phyloP scores from a whole-genome alignment of 2,329 filamentous ascomycete genomes.

The Aspergillus fijiensis region DNA sequence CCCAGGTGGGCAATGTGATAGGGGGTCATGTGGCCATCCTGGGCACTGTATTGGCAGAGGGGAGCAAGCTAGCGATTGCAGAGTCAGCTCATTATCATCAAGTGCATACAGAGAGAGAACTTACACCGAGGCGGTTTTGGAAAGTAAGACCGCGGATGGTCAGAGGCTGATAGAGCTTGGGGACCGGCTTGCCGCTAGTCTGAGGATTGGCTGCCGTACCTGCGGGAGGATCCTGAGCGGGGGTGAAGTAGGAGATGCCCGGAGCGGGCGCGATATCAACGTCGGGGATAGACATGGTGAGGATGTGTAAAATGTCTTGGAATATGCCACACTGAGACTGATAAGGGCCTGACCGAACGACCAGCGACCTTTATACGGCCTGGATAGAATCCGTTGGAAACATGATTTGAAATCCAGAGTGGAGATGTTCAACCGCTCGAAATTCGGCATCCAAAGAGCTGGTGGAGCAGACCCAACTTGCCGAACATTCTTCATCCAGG shows the following conservation, averaged over 20 bases:
- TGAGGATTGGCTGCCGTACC: slow-evolving; percentile 43
- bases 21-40: slow-evolving; percentile 71
- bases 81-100: neutral
- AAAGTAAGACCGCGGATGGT: slow-evolving; percentile 60
- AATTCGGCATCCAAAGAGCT: neutral
- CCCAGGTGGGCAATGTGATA: slow-evolving; percentile 84
- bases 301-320: neutral
- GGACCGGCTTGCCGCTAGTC: slow-evolving; percentile 41
- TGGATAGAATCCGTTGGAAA: neutral
- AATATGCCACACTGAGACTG: neutral
- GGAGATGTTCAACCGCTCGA: neutral
- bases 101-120: neutral
- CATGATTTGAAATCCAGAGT: neutral
- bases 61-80: slow-evolving; percentile 51
- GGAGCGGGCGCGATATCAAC: slow-evolving; percentile 39
- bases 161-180: slow-evolving; percentile 60
- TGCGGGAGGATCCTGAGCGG: slow-evolving; percentile 36
- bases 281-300: slow-evolving; percentile 20
- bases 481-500: too few relatives aligned
- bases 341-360: neutral
- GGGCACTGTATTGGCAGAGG: slow-evolving; percentile 65
- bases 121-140: slow-evolving; percentile 47
- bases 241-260: slow-evolving; percentile 46
- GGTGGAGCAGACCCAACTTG: neutral
- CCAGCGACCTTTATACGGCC: neutral